Base-by-base conservation (phyloP, 2,329 filamentous ascomycete species). In the Pyrenophora seminiperda region DNA sequence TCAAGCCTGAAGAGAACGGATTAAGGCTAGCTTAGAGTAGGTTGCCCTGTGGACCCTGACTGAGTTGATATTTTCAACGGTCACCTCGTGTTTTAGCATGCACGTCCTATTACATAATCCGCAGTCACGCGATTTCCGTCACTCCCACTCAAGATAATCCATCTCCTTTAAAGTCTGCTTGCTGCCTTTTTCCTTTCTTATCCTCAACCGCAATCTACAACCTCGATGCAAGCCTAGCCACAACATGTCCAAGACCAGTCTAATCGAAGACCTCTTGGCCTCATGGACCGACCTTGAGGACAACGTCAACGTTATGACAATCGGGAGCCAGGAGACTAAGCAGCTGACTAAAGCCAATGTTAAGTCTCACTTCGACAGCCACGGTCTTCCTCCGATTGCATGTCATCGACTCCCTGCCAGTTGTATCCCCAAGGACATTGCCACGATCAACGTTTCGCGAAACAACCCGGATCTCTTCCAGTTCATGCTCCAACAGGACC, bases 1-100 rank as follows among this genome's bases (percentile, higher is more conserved):
- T 82, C 49, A 71, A 68, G 56, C 71, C 70, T 1, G 72, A 71
- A 30, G 56, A 63, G 53, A 65, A 73, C 44, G 70, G 72, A 13
- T 36, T 74, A 54, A 62, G 53, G 44, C 53, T 73, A 41, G 72
- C 72, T 32, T 52, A 48, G 33, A 14, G 18, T n/a, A 18, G 9
- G 6, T 27, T 27, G 2, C 4, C 1, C 9, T 27, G 9, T 27
- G 13, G 24, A 27, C 24, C 9, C 24, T 27, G 13, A 22, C 7
- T 22, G 20, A n/a, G n/a, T n/a, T n/a, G n/a, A n/a, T n/a, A n/a
- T n/a, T n/a, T n/a, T n/a, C n/a, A n/a, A n/a, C n/a, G n/a, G n/a
- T n/a, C n/a, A n/a, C n/a, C n/a, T n/a, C n/a, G n/a, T n/a, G n/a
- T n/a, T n/a, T n/a, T n/a, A n/a, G n/a, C n/a, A n/a, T n/a, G n/a